Base-by-base conservation (phyloP, 257 asterid genomes). In the Ligustrum vulgare region DNA sequence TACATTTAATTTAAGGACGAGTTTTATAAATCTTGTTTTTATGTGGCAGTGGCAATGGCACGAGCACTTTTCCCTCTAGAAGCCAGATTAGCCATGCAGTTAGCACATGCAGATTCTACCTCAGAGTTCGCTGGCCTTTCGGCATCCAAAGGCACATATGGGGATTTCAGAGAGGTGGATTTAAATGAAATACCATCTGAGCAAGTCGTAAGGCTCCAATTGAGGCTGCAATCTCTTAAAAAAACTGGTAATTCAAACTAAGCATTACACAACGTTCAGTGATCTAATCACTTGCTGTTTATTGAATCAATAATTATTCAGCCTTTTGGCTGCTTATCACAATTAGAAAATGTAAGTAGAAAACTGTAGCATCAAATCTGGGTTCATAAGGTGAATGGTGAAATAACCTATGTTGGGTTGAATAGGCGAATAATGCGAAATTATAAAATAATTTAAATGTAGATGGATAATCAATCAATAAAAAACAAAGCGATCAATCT, bases 61-160 rank as follows among this genome's bases (percentile, higher is more conserved):
- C 87, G 96, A 41, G 72, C 87, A 31, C 72, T 90, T 69, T 94
- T 88, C 74, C 98, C 98, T 11, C 76, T 64, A 28, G 92, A 94
- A 88, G 98, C 98, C 20, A 86, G 76, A 51, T 49, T 94, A 74
- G 98, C 98, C 9, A 94, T 92, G 98, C 90, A 88, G 79, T 81
- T 81, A 80, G 97, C 97, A 67, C 80, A 87, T 66, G 97, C 93
- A 8, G 93, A 88, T 72, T 80, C 87, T 22, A 94, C 97, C 15
- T 74, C 67, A 35, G 93, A 89, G 82, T 94, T 91, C 72, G 73
- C 85, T 9, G 97, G 97, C 11, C 88, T 93, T 62, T 77, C 93
- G 25, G 82, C 93, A 16, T 65, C 91, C 6, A 84, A 86, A 71
- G 89, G 90, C 11, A 63, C 83, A 0, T 77, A 66, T 51, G 88